Base-by-base conservation (phyloP, 1,139 yeast genomes). In the Hyphopichia burtonii region DNA sequence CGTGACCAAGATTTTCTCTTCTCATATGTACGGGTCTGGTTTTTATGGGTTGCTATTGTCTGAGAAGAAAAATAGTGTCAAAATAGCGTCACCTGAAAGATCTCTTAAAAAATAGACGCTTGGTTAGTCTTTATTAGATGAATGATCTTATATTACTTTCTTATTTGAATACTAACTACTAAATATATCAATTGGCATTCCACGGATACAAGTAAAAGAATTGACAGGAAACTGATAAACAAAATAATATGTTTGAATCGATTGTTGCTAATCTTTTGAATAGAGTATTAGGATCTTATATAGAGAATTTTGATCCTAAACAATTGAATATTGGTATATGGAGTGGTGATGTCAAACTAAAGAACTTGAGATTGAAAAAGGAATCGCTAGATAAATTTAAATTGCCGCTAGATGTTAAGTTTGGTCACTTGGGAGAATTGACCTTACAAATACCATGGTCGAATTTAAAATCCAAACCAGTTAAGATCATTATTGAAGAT, bases 381-480 rank as follows among this genome's bases (percentile, higher is more conserved):
- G 91, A 84, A 62, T 91, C 97, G 8, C 71, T 94, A 37, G 99
- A 93, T 60, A 79, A 86, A 55, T 76, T 93, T 51, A 82, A 86
- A 50, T 68, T 94, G 37, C 99, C 99, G 1, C 68, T 93, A 33
- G 89, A 90, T 59, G 94, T 94, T n/a, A 78, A 80, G 48, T 88
- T 86, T 60, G 99, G 99, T 31, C 91, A 89, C 56, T 63, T 94
- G 45, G 99, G 98, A 1, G 90, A 86, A 50, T 71, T 94, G 51
- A 86, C 95, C 0, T 68, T 94, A 44, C 96, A 87, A 58, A 93
- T 94, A 34, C 99, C 99, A 0, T 94, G 99, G 98, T 86, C 98
- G 0, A 93, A 90, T 58, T 71, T 94, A 49, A 91, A 91, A 56
- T 84, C 88, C 22, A 88, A 91, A 55, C 99, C 99, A 0, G 99